Conservation (phyloP, 2,329 filamentous ascomycete species). For the Mycocentrospora acerina region DNA sequence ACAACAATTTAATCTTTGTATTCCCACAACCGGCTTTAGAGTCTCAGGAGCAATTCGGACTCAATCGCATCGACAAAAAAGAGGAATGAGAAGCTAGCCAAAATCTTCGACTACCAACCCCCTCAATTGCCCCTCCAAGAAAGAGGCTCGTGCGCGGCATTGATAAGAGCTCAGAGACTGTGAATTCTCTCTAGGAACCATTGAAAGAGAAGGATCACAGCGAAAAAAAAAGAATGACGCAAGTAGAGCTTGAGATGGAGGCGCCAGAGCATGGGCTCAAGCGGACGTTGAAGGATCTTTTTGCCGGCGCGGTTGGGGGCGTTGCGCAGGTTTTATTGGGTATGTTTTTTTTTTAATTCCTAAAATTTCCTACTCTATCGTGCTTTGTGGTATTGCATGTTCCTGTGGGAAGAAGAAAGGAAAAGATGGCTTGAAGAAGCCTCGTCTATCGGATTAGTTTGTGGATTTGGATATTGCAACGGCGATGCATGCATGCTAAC, state of each 20-base stretch:
- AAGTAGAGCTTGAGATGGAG: conserved; percentile 44
- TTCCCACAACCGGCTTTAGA: neutral
- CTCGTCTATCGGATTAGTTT: neutral
- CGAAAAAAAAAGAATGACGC: conserved; percentile 20
- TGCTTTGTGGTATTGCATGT: neutral
- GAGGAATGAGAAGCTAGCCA: neutral
- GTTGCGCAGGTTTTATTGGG: conserved; percentile 92
- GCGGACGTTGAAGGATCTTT: conserved; percentile 76
- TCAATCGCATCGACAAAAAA: neutral
- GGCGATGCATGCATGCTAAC: too few species aligned
- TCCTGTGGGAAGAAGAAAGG: too few species aligned
- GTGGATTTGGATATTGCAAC: neutral
- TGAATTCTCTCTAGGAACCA: conserved; percentile 1
- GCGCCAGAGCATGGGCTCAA: conserved; percentile 35
- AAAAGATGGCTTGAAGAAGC: too few species aligned
- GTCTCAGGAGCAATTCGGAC: neutral
- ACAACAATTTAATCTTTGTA: neutral
- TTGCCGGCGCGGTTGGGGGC: conserved; percentile 86
- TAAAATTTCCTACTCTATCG: too few species aligned
- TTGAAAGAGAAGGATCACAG: conserved; percentile 3
- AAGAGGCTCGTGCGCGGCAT: conserved; percentile 9
- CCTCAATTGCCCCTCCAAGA: conserved; percentile 7
- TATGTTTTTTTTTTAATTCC: conserved; percentile 49
- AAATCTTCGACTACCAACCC: neutral
- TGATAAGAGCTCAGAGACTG: conserved; percentile 9